phyloP scores from a whole-genome alignment of 108 stramenopile genomes.

The Fistulifera solaris region DNA sequence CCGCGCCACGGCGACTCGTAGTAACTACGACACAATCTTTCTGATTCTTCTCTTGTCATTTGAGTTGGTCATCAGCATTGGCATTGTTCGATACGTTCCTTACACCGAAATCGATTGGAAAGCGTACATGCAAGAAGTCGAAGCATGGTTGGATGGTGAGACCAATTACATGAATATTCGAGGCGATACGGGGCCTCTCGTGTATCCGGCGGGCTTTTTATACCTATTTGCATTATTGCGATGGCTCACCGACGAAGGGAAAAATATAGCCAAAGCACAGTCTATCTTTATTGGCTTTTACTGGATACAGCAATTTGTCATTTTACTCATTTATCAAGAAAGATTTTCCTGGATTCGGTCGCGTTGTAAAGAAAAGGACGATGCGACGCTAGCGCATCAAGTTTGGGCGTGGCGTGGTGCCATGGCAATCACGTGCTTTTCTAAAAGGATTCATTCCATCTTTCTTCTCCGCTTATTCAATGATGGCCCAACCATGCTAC shows the following conservation, averaged over 20 bases:
- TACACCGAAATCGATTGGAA: slow-evolving; percentile 99
- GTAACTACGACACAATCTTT: neutral
- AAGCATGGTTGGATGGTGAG: slow-evolving; percentile 63
- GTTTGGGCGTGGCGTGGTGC: slow-evolving; percentile 68
- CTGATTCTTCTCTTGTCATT: slow-evolving; percentile 19
- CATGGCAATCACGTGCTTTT: slow-evolving; percentile 65
- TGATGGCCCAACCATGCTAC: slow-evolving; percentile 87
- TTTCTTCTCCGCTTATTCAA: slow-evolving; percentile 96
- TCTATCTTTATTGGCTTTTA: slow-evolving; percentile 76
- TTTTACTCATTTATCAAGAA: slow-evolving; percentile 59
- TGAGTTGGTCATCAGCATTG: slow-evolving; percentile 35
- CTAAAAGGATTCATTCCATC: slow-evolving; percentile 92
- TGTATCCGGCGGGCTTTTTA: slow-evolving; percentile 96
- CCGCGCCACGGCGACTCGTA: too few relatives aligned
- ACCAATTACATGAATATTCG: slow-evolving; percentile 80
- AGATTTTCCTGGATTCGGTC: neutral
- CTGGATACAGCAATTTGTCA: slow-evolving; percentile 47
- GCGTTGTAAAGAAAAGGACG: slow-evolving; percentile 4
- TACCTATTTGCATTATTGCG: slow-evolving; percentile 79
- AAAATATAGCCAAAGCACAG: slow-evolving; percentile 67
- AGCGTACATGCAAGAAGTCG: slow-evolving; percentile 98
- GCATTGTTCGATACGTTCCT: slow-evolving; percentile 63
- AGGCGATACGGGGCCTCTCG: slow-evolving; percentile 92
- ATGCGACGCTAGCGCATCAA: neutral
- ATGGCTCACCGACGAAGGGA: slow-evolving; percentile 44